A percentile compares a stretch with the other conserved stretches of the same genome.
Conservation (phyloP, 768 basidiomycete genomes). For the Mycena metata region DNA sequence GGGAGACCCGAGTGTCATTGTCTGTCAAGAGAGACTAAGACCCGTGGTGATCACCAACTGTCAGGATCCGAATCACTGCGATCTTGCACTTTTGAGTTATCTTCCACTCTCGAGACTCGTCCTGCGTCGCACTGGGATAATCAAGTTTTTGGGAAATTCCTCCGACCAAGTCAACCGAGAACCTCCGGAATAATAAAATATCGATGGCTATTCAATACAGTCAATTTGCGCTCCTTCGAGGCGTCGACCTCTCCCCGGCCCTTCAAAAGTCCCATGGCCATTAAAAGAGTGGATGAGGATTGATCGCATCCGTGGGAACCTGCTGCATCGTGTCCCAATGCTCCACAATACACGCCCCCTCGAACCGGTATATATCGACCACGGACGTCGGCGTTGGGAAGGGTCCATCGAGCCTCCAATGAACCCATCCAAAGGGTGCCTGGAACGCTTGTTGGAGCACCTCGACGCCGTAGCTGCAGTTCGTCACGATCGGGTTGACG, state of each 20-base stretch:
- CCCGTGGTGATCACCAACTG: slow-evolving; percentile 4
- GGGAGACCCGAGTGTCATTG: background rate
- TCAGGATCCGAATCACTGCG: no score
- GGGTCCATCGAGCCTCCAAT: slow-evolving; percentile 15
- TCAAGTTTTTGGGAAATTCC: no score
- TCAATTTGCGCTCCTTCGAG: no score
- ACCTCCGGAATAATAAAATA: no score
- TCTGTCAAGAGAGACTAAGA: background rate
- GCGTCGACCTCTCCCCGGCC: no score
- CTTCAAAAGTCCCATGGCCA: no score
- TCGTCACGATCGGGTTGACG: background rate
- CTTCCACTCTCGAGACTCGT: no score
- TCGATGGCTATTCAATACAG: no score
- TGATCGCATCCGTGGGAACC: slow-evolving; percentile 10
- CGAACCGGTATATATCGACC: slow-evolving; percentile 8
- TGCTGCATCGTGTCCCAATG: slow-evolving; percentile 23
- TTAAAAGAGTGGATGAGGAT: slow-evolving; percentile 19
- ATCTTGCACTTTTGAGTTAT: no score
- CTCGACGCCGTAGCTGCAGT: background rate
- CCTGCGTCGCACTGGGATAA: no score
- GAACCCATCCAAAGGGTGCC: slow-evolving; percentile 22
- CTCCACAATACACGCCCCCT: slow-evolving; percentile 13
- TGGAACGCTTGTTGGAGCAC: slow-evolving; percentile 10
- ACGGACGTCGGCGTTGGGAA: background rate
- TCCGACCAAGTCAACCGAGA: no score